Evolutionary conservation across 257 asterid species (phyloP).

Genomic region (Plantago elongata): DNA sequence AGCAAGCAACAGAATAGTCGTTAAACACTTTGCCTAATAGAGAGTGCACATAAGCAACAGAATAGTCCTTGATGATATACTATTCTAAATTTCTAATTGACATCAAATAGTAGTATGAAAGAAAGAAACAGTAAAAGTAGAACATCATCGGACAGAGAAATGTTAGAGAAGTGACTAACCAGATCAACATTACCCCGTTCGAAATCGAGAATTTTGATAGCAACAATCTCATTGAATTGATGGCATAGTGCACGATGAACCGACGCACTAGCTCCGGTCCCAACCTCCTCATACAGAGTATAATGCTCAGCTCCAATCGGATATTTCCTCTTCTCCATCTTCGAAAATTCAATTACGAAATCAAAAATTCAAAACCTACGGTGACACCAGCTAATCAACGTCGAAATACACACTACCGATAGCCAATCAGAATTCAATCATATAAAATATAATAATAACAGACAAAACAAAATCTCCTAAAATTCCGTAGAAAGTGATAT

Average conservation of each 20-base stretch:
- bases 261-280: conserved; percentile 59
- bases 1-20: no score
- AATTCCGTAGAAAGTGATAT: not conserved
- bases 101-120: not conserved
- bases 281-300: conserved; percentile 52
- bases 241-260: conserved; percentile 52
- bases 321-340: conserved; percentile 54
- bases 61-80: no score
- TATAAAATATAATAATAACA: no score
- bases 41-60: no score
- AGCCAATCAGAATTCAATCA: not conserved
- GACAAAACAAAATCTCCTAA: not conserved
- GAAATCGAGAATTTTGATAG: conserved; percentile 58
- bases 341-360: conserved; percentile 2
- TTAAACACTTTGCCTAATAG: no score
- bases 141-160: no score
- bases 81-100: no score
- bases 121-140: not conserved
- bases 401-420: conserved; percentile 19
- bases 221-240: conserved; percentile 41
- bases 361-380: not conserved
- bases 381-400: conserved; percentile 12
- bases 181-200: conserved; percentile 59
- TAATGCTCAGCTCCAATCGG: conserved; percentile 62
- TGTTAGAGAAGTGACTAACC: conserved; percentile 24